Conservation (phyloP, 106 monocot species). For the Dioscorea alata region DNA sequence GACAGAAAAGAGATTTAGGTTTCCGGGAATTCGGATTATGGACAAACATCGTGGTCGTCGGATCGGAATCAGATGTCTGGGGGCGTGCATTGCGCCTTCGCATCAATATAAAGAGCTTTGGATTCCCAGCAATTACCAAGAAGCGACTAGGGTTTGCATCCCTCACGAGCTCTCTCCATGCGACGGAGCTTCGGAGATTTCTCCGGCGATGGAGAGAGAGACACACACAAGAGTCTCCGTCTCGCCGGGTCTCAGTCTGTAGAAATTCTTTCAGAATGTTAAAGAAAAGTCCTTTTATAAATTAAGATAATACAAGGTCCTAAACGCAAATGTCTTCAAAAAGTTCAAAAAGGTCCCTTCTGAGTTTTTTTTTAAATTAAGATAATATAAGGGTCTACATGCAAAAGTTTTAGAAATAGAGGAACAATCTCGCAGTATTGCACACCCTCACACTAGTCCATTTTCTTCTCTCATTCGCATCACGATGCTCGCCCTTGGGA, state of each 20-base stretch:
- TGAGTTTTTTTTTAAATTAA: no score
- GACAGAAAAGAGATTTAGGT: background rate
- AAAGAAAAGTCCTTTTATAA: no score
- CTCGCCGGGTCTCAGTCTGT: no score
- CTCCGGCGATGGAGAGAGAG: background rate
- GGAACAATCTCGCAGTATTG: no score
- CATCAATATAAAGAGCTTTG: constrained; percentile 23
- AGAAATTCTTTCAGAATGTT: no score
- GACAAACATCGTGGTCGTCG: background rate
- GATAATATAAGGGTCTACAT: no score
- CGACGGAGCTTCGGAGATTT: background rate
- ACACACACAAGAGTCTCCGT: background rate
- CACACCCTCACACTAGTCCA: no score
- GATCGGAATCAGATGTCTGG: constrained; percentile 4
- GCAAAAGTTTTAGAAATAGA: no score
- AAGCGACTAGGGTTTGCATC: background rate
- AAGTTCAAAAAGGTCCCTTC: no score
- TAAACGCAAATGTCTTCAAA: no score
- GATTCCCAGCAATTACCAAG: background rate
- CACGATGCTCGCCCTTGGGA: background rate
- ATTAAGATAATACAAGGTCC: no score
- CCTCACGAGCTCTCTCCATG: background rate
- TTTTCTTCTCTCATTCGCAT: no score
- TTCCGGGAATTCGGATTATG: constrained; percentile 5
- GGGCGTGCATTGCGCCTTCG: constrained; percentile 27